Evolutionary conservation across 345 rosid species (phyloP), one percentile per base, ranked within the genome.

Genomic region (Populus ilicifolia): DNA sequence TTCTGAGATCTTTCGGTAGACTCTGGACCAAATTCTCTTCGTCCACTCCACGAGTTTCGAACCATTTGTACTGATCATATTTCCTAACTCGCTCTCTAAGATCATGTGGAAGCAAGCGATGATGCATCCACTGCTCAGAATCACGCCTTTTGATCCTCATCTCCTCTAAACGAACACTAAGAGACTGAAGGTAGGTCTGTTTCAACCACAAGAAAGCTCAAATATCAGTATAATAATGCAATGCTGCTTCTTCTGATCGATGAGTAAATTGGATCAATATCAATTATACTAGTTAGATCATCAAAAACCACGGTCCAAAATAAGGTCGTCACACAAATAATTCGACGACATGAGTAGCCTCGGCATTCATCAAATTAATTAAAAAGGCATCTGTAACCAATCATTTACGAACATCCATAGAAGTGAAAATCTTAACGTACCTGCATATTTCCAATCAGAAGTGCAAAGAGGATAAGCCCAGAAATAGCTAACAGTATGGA

Each of bases 51-150:
- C 92, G 83, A 5, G 93, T 91, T 80, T 91, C 96, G 61, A 91
- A 63, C 93, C 96, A 91, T 73, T 91, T 91, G 86, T 89, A 91
- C 61, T 91, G 93, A 79, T 91, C 93, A 20, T 89, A 89, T 11
- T 90, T 89, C 75, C 96, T 75, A 10, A 91, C 92, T 62, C 90
- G 80, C 78, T 89, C 93, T 79, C 90, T 82, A 30, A 91, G 89
- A 44, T 88, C 90, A 50, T 69, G 87, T 6, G 98, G 98, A n/a
- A 93, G 97, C 81, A 91, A 83, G 11, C 97, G 91, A 70, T 93
- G 98, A 79, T 89, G 98, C 98, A 93, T 93, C 98, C 98, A 87
- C 71, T 90, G 97, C 84, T 93, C 98, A 0, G 98, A 89, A 80
- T 94, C 98, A 18, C 94, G 87, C 83, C 98, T 87, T 85, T 93